Conservation (phyloP, 805 yeast genomes). For the Saturnispora mendoncae region DNA sequence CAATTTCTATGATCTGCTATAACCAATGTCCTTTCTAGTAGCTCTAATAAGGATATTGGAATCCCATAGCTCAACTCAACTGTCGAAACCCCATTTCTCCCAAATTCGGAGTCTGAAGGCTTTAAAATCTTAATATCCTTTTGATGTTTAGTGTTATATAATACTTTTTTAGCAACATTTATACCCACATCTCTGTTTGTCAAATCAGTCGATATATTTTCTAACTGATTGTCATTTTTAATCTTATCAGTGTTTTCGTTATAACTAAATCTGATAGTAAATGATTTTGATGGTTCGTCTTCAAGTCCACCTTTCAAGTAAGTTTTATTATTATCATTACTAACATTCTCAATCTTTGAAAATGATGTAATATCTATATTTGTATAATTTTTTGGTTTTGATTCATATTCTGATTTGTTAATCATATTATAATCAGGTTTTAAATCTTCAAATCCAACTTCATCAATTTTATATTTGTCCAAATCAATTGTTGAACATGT, state of each 20-base stretch:
- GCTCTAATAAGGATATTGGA: slow-evolving; percentile 37
- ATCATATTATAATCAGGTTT: slow-evolving; percentile 24
- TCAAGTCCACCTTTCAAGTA: too few relatives aligned
- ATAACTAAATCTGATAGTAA: slow-evolving; percentile 23
- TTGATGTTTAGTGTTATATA: slow-evolving; percentile 2
- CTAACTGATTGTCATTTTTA: not conserved
- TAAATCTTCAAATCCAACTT: slow-evolving; percentile 37
- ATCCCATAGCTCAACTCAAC: slow-evolving; percentile 40
- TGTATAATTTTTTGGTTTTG: slow-evolving; percentile 18
- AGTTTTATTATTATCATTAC: too few relatives aligned
- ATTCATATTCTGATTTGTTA: slow-evolving; percentile 18
- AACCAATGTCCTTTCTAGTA: slow-evolving; percentile 38
- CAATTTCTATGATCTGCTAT: slow-evolving; percentile 45
- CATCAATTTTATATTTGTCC: slow-evolving; percentile 37
- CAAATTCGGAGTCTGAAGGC: slow-evolving; percentile 14
- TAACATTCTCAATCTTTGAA: slow-evolving; percentile 1
- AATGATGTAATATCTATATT: slow-evolving; percentile 23
- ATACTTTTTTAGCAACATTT: slow-evolving; percentile 13
- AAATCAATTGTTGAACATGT: slow-evolving; percentile 43
- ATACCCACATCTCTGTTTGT: slow-evolving; percentile 8
- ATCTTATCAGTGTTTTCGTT: not conserved
- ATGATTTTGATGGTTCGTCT: slow-evolving; percentile 29
- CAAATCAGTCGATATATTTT: slow-evolving; percentile 16
- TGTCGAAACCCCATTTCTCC: slow-evolving; percentile 15
- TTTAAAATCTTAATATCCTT: slow-evolving; percentile 15